A percentile compares a stretch with the other conserved stretches of the same genome.
phyloP scores from a whole-genome alignment of 768 basidiomycete species.

The Rhizopogon rudus region DNA sequence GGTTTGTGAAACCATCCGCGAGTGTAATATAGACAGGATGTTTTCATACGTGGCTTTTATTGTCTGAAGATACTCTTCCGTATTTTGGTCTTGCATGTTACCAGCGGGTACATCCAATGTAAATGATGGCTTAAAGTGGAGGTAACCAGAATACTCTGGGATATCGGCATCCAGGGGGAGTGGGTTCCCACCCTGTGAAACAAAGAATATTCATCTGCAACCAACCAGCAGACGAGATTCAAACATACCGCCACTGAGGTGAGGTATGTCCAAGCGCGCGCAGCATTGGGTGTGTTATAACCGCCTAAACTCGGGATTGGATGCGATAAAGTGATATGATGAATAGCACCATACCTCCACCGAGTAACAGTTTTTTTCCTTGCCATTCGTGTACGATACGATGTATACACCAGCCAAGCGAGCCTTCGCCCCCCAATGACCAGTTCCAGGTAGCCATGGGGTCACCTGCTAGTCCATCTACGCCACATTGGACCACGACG shows the following conservation, averaged over 20 bases:
- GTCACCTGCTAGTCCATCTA: constrained; percentile 84
- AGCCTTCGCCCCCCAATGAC: constrained; percentile 54
- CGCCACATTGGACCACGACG: constrained; percentile 81
- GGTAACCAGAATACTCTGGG: constrained; percentile 73
- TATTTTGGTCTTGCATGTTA: constrained; percentile 72
- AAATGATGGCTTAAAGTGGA: constrained; percentile 75
- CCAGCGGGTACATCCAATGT: constrained; percentile 71
- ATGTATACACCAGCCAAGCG: constrained; percentile 64
- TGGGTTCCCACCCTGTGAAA: constrained; percentile 45
- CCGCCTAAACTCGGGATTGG: constrained; percentile 49
- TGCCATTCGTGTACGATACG: constrained; percentile 49
- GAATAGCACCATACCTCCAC: constrained; percentile 51
- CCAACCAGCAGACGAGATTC: not conserved
- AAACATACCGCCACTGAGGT: constrained; percentile 68
- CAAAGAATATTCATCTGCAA: not conserved
- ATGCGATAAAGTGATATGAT: not conserved
- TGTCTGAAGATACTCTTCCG: constrained; percentile 44
- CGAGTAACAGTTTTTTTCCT: constrained; percentile 64
- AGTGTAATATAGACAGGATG: constrained; percentile 21
- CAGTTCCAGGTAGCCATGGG: constrained; percentile 73
- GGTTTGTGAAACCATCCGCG: not conserved
- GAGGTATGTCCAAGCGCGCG: constrained; percentile 81
- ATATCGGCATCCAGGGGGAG: constrained; percentile 59
- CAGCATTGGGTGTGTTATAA: constrained; percentile 78
- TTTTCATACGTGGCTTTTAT: constrained; percentile 38